Base-by-base conservation (phyloP, 805 yeast species). In the Nakazawaea ambrosiae region DNA sequence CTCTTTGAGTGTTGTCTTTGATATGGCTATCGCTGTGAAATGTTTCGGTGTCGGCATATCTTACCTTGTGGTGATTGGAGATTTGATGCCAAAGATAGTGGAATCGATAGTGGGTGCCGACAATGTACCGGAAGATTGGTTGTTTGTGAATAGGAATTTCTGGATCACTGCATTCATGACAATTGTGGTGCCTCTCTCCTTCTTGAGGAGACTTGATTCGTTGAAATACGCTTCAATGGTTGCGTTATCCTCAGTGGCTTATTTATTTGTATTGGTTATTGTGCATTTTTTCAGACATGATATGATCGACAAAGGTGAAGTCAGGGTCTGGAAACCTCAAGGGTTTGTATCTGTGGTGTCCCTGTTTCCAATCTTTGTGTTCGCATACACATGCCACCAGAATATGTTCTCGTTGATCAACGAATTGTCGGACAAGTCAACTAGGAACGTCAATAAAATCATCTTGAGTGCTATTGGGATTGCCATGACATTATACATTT, bases 361-460 rank as follows among this genome's bases (percentile, higher is more conserved):
- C 18, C 77, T 92, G 9, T 76, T 89, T 54, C 94, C 97, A n/a
- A 83, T 89, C 45, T 79, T 88, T 48, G 90, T 90, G 11, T 89
- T 90, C 65, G 96, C 96, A 0, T 90, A 78, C 59, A 90, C 97
- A 0, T 92, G 97, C 50, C 97, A 90, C 53, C 97, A 90, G 57
- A 90, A 90, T 60, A 86, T 86, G 87, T 87, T 86, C 50, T 77
- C 95, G 1, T 74, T 89, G 39, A 73, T 88, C 38, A 90, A 89
- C 50, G 97, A 90, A 60, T 70, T 89, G 20, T 59, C 57, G 22
- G 76, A 76, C 46, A 70, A 69, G 43, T 61, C 81, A 0, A 60
- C 72, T n/a, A 42, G 52, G 5, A 63, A 61, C 24, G 63, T 78
- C 43, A 60, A 65, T 40, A 57, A 50, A 15, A 66, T 85, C 27